These are phyloP conservation scores for Pythium chondricola DNA, from an alignment of 352 stramenopile species.

Conservation along the genomic window DNA sequence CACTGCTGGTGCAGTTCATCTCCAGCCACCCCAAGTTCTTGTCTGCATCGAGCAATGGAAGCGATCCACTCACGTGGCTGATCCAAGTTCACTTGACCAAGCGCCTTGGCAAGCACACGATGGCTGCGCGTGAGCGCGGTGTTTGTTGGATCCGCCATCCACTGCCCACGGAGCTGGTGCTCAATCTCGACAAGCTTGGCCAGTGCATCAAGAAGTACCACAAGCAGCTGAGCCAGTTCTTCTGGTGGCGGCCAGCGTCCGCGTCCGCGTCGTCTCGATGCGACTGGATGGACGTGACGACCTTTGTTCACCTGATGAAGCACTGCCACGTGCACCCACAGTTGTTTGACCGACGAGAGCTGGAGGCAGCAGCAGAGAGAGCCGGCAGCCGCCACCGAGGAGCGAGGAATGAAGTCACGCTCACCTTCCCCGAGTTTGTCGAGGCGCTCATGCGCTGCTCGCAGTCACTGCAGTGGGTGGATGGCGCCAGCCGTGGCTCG, in stretches of 20 bases:
- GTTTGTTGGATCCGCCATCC: constrained; percentile 16
- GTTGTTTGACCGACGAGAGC: constrained; percentile 45
- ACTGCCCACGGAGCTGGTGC: constrained; percentile 2
- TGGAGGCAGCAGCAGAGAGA: constrained; percentile 35
- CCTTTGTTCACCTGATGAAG: constrained; percentile 49
- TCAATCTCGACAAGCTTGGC: constrained; percentile 12
- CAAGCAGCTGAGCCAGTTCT: constrained; percentile 10
- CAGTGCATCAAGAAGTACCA: constrained; percentile 21
- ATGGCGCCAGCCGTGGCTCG: constrained; percentile 4
- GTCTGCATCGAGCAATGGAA: too few species aligned
- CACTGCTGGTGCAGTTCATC: constrained; percentile 2
- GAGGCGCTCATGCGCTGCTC: constrained; percentile 52
- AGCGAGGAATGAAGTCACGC: constrained; percentile 13
- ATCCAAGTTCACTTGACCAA: not conserved
- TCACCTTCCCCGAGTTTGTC: constrained; percentile 61
- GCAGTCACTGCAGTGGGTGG: constrained; percentile 34
- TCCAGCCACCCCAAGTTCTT: not conserved
- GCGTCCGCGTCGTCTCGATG: not conserved
- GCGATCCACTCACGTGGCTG: constrained; percentile 6
- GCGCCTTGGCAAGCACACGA: constrained; percentile 1
- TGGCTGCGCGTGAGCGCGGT: too few species aligned
- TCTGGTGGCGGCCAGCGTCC: constrained; percentile 8
- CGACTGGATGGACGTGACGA: constrained; percentile 23
- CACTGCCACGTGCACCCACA: constrained; percentile 47
- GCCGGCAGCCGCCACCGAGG: constrained; percentile 10